phyloP scores from a whole-genome alignment of 441 rosid species.

The Bruguiera hainesii region DNA sequence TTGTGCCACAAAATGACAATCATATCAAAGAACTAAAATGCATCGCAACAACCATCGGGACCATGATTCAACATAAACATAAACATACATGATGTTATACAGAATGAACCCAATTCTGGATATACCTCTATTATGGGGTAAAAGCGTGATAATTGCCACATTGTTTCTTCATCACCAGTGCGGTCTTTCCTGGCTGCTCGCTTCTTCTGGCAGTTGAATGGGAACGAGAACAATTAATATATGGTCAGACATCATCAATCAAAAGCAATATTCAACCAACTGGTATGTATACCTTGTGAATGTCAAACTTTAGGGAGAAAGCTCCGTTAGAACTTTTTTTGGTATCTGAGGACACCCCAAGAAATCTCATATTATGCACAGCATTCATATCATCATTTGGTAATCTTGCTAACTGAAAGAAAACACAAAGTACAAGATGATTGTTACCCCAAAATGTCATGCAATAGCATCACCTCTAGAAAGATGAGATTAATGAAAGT shows the following conservation, averaged over 20 bases:
- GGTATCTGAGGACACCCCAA: constrained; percentile 57
- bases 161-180: constrained; percentile 53
- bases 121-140: constrained; percentile 94
- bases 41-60: no score
- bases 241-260: constrained; percentile 8
- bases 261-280: constrained; percentile 10
- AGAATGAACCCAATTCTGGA: constrained; percentile 1
- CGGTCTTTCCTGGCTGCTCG: constrained; percentile 84
- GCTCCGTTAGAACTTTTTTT: constrained; percentile 54
- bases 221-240: constrained; percentile 11
- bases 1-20: no score
- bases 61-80: background rate
- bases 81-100: background rate
- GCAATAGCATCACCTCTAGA: constrained; percentile 16
- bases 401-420: constrained; percentile 72
- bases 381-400: constrained; percentile 83
- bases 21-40: no score
- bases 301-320: constrained; percentile 84
- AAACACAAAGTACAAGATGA: constrained; percentile 12
- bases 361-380: constrained; percentile 83
- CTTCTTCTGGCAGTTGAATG: constrained; percentile 63
- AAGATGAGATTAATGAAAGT: constrained; percentile 18
- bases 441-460: background rate
- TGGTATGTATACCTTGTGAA: constrained; percentile 57
- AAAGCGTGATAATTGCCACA: constrained; percentile 91